These are phyloP conservation scores for Pythium folliculosum DNA, from an alignment of 352 stramenopile genomes.

Conservation along the genomic window DNA sequence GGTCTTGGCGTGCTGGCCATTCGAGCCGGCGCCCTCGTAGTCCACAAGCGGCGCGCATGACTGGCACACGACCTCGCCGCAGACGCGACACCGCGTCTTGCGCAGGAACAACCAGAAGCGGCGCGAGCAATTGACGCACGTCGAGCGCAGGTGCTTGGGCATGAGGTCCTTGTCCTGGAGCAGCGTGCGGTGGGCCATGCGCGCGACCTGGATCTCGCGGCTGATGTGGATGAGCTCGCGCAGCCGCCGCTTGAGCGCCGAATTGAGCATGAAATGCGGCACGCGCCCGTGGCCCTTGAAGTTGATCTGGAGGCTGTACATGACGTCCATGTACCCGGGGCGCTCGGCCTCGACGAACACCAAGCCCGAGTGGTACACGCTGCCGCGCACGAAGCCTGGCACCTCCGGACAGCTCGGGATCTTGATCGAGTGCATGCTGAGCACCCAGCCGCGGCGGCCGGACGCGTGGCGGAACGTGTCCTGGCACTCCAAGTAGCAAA, in stretches of 20 bases:
- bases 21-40: conserved; percentile 33
- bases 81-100: conserved; percentile 74
- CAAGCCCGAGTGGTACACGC: conserved; percentile 82
- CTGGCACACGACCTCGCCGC: conserved; percentile 75
- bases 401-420: conserved; percentile 71
- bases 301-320: conserved; percentile 85
- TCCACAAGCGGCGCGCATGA: conserved; percentile 63
- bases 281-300: conserved; percentile 74
- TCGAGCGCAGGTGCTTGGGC: conserved; percentile 55
- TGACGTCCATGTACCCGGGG: conserved; percentile 81
- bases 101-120: conserved; percentile 74
- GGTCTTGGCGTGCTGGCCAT: conserved; percentile 41
- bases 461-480: conserved; percentile 78
- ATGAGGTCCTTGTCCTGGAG: conserved; percentile 67
- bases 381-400: conserved; percentile 69
- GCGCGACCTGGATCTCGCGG: conserved; percentile 60
- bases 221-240: conserved; percentile 64
- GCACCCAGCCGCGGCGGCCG: conserved; percentile 66
- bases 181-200: conserved; percentile 60
- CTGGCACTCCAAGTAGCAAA: conserved; percentile 79
- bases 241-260: conserved; percentile 63
- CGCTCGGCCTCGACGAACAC: conserved; percentile 80
- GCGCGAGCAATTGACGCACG: conserved; percentile 61
- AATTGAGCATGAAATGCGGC: conserved; percentile 67
- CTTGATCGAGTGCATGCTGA: conserved; percentile 87